These are phyloP conservation scores for Bryoglossum gracile DNA, from an alignment of 495 filamentous ascomycete species.

Conservation along the genomic window DNA sequence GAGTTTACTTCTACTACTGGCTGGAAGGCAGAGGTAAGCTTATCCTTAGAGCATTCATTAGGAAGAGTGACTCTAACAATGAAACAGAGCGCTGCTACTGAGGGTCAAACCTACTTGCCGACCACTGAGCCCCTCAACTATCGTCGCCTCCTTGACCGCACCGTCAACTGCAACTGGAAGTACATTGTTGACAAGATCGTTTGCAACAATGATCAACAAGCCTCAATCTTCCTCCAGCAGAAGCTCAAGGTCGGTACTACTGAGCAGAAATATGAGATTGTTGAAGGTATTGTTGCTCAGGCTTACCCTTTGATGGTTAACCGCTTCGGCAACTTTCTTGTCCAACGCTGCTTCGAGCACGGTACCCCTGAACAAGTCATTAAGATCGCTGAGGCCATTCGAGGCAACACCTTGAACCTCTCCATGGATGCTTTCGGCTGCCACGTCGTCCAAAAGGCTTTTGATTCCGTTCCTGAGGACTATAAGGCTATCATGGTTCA, in stretches of 20 bases:
- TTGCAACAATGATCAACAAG: conserved; percentile 97
- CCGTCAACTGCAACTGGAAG: conserved; percentile 97
- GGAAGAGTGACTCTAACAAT: conserved; percentile 6
- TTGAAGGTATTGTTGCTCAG: conserved; percentile 91
- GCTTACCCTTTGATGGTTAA: conserved; percentile 97
- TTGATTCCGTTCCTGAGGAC: conserved; percentile 93
- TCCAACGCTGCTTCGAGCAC: conserved; percentile 98
- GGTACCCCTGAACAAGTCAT: conserved; percentile 92
- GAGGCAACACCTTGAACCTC: conserved; percentile 86
- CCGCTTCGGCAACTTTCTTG: conserved; percentile 95
- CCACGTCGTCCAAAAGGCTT: conserved; percentile 97
- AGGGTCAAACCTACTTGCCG: conserved; percentile 72
- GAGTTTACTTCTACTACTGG: conserved; percentile 58
- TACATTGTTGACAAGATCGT: conserved; percentile 99
- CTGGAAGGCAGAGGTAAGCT: conserved; percentile 49
- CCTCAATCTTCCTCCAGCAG: conserved; percentile 96
- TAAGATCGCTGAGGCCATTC: conserved; percentile 89
- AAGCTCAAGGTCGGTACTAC: conserved; percentile 95
- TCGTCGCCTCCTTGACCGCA: conserved; percentile 88
- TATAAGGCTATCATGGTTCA: conserved; percentile 98
- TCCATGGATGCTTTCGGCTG: conserved; percentile 99
- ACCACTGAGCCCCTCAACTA: conserved; percentile 95
- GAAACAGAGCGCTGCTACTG: conserved; percentile 37
- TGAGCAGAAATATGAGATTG: conserved; percentile 95
- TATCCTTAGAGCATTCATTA: not conserved